phyloP scores from a whole-genome alignment of 768 basidiomycete genomes.

The Pulveroboletus ravenelii region DNA sequence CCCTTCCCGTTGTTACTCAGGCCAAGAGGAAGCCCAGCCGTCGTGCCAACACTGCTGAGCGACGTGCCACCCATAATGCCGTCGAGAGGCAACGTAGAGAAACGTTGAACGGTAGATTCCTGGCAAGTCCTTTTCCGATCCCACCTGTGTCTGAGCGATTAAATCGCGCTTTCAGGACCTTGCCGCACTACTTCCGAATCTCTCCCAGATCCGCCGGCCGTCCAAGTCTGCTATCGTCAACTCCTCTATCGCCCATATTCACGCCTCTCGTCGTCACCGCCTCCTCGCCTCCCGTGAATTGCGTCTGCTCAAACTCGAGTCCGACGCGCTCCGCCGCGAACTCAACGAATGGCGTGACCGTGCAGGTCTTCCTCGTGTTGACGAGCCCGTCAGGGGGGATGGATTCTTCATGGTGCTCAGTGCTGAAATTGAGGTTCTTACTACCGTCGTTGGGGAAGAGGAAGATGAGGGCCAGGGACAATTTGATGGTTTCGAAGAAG shows the following conservation, averaged over 20 bases:
- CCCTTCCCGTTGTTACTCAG: slow-evolving; percentile 32
- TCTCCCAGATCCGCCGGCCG: slow-evolving; percentile 86
- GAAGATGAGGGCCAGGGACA: slow-evolving; percentile 44
- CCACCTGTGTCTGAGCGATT: slow-evolving; percentile 11
- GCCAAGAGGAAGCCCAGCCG: slow-evolving; percentile 78
- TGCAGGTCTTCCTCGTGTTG: slow-evolving; percentile 62
- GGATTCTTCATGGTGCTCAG: slow-evolving; percentile 66
- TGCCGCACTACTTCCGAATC: slow-evolving; percentile 85
- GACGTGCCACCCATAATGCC: slow-evolving; percentile 94
- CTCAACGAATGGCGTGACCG: slow-evolving; percentile 91
- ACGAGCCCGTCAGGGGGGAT: slow-evolving; percentile 69
- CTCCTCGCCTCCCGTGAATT: slow-evolving; percentile 79
- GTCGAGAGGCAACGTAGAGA: slow-evolving; percentile 92
- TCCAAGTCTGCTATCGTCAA: slow-evolving; percentile 98
- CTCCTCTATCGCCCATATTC: slow-evolving; percentile 86
- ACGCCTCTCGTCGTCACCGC: slow-evolving; percentile 76
- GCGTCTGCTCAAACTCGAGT: slow-evolving; percentile 70
- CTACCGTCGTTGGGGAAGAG: slow-evolving; percentile 49
- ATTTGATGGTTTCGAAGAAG: slow-evolving; percentile 38
- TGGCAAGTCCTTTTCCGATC: slow-evolving; percentile 46
- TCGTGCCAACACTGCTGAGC: slow-evolving; percentile 94
- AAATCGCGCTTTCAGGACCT: slow-evolving; percentile 56
- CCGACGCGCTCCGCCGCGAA: slow-evolving; percentile 84
- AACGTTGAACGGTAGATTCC: slow-evolving; percentile 87
- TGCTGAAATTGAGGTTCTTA: slow-evolving; percentile 67